Evolutionary conservation across 352 stramenopile species (phyloP).

Genomic region (Phytopythium montanum): DNA sequence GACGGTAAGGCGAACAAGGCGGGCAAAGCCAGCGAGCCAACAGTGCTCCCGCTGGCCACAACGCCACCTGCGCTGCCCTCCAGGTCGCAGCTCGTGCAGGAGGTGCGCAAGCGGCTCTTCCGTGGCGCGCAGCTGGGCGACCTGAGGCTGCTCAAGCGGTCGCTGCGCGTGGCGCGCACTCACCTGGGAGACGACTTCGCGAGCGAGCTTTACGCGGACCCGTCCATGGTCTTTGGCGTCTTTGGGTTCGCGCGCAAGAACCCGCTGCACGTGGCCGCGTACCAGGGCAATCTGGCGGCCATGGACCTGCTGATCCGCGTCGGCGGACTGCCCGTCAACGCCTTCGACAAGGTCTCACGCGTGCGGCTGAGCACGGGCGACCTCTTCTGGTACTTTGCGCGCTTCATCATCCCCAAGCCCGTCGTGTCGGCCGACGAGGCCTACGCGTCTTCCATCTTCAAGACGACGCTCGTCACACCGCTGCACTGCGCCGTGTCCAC

Average conservation of each 20-base stretch:
- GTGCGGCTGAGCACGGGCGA: constrained; percentile 76
- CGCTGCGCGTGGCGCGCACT: constrained; percentile 48
- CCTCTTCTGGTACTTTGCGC: constrained; percentile 79
- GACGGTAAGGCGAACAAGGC: not conserved
- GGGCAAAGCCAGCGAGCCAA: constrained; percentile 8
- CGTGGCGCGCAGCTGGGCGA: constrained; percentile 70
- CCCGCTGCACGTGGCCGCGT: constrained; percentile 79
- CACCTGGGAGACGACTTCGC: constrained; percentile 55
- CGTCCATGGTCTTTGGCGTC: constrained; percentile 60
- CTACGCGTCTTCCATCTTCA: constrained; percentile 55
- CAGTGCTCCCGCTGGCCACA: not conserved
- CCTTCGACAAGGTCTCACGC: constrained; percentile 79
- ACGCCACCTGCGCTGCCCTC: constrained; percentile 7
- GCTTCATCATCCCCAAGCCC: constrained; percentile 66
- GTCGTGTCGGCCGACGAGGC: constrained; percentile 62
- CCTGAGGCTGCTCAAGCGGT: constrained; percentile 47
- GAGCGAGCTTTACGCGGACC: constrained; percentile 60
- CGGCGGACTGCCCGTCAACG: constrained; percentile 54
- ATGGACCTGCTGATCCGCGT: constrained; percentile 60
- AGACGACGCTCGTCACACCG: constrained; percentile 68
- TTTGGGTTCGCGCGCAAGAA: constrained; percentile 82
- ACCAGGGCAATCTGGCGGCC: constrained; percentile 72
- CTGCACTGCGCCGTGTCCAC: constrained; percentile 81
- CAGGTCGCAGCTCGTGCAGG: constrained; percentile 33
- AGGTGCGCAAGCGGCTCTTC: constrained; percentile 70